phyloP scores from a whole-genome alignment of 1,139 yeast species.

The Geotrichum reessii region DNA sequence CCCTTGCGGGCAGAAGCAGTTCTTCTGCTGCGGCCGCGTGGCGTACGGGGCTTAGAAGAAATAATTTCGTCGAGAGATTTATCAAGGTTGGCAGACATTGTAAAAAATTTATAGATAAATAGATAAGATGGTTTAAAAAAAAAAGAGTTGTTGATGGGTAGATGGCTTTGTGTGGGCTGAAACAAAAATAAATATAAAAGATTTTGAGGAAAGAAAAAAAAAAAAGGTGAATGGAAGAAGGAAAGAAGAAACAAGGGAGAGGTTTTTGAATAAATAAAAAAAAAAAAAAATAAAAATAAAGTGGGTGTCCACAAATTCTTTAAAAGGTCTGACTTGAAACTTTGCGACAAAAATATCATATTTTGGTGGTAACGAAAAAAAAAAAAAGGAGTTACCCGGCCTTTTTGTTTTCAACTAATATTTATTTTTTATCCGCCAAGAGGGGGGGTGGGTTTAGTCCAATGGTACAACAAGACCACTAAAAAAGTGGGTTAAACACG shows the following conservation, averaged over 20 bases:
- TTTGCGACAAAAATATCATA: background rate
- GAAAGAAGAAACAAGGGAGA: background rate
- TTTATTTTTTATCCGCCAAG: too few relatives aligned
- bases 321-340: background rate
- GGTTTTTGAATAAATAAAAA: background rate
- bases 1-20: conserved; percentile 25
- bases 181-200: background rate
- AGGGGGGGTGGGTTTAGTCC: too few relatives aligned
- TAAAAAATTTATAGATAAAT: conserved; percentile 24
- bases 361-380: background rate
- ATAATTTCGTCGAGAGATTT: conserved; percentile 94
- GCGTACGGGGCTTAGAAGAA: conserved; percentile 51
- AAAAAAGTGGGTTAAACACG: background rate
- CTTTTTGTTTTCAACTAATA: too few relatives aligned
- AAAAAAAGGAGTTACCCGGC: background rate
- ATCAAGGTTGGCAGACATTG: conserved; percentile 70
- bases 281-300: background rate
- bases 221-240: background rate
- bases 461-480: too few relatives aligned
- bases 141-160: conserved; percentile 17
- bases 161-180: conserved; percentile 1
- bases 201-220: background rate
- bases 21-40: conserved; percentile 20
- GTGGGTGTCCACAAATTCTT: too few relatives aligned
- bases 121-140: background rate